Evolutionary conservation across 2,329 filamentous ascomycete genomes (phyloP), one percentile per base, ranked within the genome.

Genomic region (Gyromitra esculenta): DNA sequence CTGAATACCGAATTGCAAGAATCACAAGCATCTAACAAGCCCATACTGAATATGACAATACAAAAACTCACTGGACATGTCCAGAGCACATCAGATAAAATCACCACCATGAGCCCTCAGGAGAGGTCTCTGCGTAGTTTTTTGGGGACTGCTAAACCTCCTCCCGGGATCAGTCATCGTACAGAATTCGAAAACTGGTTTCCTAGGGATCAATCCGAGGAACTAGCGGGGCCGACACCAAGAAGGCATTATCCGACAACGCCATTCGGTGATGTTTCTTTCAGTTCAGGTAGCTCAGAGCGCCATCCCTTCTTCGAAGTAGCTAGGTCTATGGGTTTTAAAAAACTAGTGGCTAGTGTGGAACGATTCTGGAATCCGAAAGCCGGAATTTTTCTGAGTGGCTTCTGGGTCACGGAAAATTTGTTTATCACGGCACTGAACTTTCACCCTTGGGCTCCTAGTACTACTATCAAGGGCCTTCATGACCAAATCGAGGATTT

Each of bases 401-500:
- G 72, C 18, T 75, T 75, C 65, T 75, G 72, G 72, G 72, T 57
- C 41, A 75, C 72, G 3, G 66, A 65, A 18, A 71, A 56, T 37
- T 11, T 75, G 15, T 75, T 75, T 52, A 64, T 75, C 60, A 75
- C 72, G 21, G 48, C 72, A n/a, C n/a, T 75, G 15, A 71, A 71
- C 15, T 75, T 75, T 25, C 72, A 75, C 7, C 65, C 31, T 43
- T 75, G 72, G 72, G 65, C 59, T 35, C 59, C 66, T 6, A 52
- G 72, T 41, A 60, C 72, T 15, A 68, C 37, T 6, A 8, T 70
- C 18, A 25, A 48, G 37, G 64, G 65, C 41, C 67, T 75, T n/a
- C 39, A 65, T 35, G 52, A 70, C 18, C 72, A 75, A 65, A 65
- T 75, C 11, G 72, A 75, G n/a, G 72, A 75, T n/a, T 75, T 75